Evolutionary conservation across 2,329 filamentous ascomycete species (phyloP), one percentile per base, ranked within the genome.

Genomic region (Fusarium solani-melongenae): DNA sequence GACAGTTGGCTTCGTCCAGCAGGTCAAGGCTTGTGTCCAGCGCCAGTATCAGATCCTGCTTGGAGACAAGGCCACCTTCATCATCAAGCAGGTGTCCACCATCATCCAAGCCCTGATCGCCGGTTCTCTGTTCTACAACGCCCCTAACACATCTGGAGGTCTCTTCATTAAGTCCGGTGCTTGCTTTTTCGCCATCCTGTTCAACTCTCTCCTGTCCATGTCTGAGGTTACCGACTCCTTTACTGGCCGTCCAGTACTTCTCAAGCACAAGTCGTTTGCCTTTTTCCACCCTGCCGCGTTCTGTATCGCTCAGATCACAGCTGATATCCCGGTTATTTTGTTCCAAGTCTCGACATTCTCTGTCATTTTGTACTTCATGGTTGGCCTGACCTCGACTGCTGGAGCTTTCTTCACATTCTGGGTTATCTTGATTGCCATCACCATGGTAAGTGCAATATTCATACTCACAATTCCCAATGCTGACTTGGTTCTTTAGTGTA

Each of bases 81-180:
- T 91, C 69, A 90, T 92, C 81, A 92, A 91, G 77, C 90, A 92
- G 73, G 80, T 84, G 6, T 86, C 87, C 0, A 90, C 88, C 2
- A 76, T 92, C 9, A 75, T 85, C 0, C 89, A 92, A 74, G 90
- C 91, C 0, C 80, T 93, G 6, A 88, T 93, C 66, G 85, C 87
- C 2, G 91, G 91, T 8, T 92, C 91, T 0, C 84, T 93, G 5
- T 93, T 93, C 81, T 93, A 93, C 81, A 86, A 91, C 64, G 88
- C 91, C 0, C 87, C 90, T 0, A 67, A 82, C 27, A 89, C 87
- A 58, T 89, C 90, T 0, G 84, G 81, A 1, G 92, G 91, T 10
- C 81, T 93, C 0, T 93, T 93, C 78, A 78, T 88, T 74, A 92
- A 92, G 74, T 86, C 87, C 0, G 92, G 91, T 61, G 87, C 90